These are phyloP conservation scores for Stemphylium lycopersici DNA, from an alignment of 2,329 filamentous ascomycete genomes.

Conservation along the genomic window DNA sequence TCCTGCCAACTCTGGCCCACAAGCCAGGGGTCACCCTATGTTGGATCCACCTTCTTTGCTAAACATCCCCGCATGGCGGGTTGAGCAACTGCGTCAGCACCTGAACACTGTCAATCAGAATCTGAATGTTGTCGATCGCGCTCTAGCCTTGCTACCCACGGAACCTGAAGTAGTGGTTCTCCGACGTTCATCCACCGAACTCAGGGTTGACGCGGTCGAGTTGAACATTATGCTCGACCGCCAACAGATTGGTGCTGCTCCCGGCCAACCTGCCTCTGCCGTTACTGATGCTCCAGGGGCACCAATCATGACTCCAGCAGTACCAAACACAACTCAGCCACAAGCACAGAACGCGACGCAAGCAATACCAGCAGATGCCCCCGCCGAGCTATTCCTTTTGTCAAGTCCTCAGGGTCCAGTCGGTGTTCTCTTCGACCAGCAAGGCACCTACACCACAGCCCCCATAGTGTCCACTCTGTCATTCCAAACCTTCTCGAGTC, in stretches of 20 bases:
- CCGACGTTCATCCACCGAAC: conserved; percentile 34
- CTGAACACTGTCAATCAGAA: conserved; percentile 30
- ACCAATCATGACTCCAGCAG: conserved; percentile 4
- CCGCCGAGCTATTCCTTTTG: conserved; percentile 43
- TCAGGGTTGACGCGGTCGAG: conserved; percentile 34
- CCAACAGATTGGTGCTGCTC: conserved; percentile 11
- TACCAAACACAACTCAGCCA: conserved; percentile 14
- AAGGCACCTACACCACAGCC: conserved; percentile 43
- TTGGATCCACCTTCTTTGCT: neutral
- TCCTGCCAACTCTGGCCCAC: conserved; percentile 3
- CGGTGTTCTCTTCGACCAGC: conserved; percentile 44
- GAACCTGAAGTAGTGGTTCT: conserved; percentile 39
- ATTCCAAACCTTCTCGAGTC: conserved; percentile 41
- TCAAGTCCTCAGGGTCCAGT: conserved; percentile 47
- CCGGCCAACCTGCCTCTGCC: conserved; percentile 1
- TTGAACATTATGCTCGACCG: conserved; percentile 29
- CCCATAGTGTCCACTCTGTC: conserved; percentile 36
- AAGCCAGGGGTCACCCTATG: neutral
- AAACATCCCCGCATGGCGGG: conserved; percentile 35
- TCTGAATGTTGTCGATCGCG: conserved; percentile 37
- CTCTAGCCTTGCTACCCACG: conserved; percentile 34
- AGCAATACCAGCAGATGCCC: conserved; percentile 23
- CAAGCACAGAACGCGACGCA: conserved; percentile 8
- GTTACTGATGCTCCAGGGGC: conserved; percentile 1
- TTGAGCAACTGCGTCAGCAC: conserved; percentile 36